These are phyloP conservation scores for Pseudogymnoascus sp. DNA, from an alignment of 2,329 filamentous ascomycete species.

Conservation along the genomic window DNA sequence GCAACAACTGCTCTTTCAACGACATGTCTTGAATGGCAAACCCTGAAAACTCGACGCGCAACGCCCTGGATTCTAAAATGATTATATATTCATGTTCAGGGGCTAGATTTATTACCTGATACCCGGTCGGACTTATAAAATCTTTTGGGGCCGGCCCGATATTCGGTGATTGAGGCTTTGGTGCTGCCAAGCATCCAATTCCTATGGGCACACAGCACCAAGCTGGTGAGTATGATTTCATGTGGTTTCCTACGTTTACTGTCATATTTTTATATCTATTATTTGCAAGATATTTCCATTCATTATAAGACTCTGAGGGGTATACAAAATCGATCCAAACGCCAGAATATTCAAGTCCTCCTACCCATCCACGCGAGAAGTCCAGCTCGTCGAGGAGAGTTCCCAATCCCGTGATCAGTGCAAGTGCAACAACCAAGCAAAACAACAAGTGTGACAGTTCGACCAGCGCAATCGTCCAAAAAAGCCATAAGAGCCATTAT, in stretches of 20 bases:
- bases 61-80: constrained; percentile 2
- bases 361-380: constrained; percentile 1
- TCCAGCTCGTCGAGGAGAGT: neutral
- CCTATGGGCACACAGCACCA: neutral
- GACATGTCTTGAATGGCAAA: constrained; percentile 20
- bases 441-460: neutral
- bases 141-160: neutral
- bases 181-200: neutral
- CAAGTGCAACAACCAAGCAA: neutral
- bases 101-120: constrained; percentile 13
- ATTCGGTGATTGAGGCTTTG: neutral
- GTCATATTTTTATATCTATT: neutral
- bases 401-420: neutral
- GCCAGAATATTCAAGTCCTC: neutral
- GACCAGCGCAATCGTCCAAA: neutral
- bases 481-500: neutral
- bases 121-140: constrained; percentile 20
- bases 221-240: neutral
- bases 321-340: neutral
- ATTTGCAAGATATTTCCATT: neutral
- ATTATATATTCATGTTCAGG: neutral
- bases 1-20: constrained; percentile 19
- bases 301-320: neutral
- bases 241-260: neutral
- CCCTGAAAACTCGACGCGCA: constrained; percentile 16